Percentiles rank a stretch among this genome's conserved stretches.
Conservation (phyloP, 345 rosid genomes). For the Cardamine resedifolia region DNA sequence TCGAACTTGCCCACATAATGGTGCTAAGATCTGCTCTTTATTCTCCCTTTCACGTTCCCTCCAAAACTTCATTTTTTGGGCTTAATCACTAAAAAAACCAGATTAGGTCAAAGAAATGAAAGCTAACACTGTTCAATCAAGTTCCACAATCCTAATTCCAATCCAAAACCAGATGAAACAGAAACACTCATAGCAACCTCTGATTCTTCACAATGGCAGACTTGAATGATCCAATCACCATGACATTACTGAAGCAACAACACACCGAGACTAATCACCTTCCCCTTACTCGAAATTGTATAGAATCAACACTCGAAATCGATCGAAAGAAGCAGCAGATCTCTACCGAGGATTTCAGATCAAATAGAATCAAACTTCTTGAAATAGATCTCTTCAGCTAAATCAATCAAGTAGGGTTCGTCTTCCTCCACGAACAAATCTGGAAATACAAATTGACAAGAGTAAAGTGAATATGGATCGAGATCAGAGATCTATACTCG, state of each 20-base stretch:
- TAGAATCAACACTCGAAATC: not conserved
- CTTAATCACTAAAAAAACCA: not conserved
- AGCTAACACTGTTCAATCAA: constrained; percentile 13
- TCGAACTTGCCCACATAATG: constrained; percentile 93
- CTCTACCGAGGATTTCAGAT: not conserved
- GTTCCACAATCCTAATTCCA: not conserved
- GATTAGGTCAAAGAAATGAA: not conserved
- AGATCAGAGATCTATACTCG: no score
- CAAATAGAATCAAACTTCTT: constrained; percentile 17
- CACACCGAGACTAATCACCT: not conserved
- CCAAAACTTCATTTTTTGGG: constrained; percentile 72
- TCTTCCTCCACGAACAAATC: constrained; percentile 19
- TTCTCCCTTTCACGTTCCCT: constrained; percentile 86
- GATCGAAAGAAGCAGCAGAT: constrained; percentile 18
- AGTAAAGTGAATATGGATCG: no score
- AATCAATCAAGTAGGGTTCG: constrained; percentile 26
- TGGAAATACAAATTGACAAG: not conserved
- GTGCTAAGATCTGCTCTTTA: constrained; percentile 73
- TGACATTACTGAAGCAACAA: not conserved
- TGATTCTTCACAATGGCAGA: not conserved
- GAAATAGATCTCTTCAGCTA: not conserved
- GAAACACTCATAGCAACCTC: constrained; percentile 17
- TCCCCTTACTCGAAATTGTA: not conserved
- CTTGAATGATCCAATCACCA: not conserved
- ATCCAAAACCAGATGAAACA: not conserved